Percentiles rank a stretch among this genome's conserved stretches.
These are phyloP conservation scores for Yamadazyma taylorii DNA, from an alignment of 1,139 yeast species.

Conservation along the genomic window DNA sequence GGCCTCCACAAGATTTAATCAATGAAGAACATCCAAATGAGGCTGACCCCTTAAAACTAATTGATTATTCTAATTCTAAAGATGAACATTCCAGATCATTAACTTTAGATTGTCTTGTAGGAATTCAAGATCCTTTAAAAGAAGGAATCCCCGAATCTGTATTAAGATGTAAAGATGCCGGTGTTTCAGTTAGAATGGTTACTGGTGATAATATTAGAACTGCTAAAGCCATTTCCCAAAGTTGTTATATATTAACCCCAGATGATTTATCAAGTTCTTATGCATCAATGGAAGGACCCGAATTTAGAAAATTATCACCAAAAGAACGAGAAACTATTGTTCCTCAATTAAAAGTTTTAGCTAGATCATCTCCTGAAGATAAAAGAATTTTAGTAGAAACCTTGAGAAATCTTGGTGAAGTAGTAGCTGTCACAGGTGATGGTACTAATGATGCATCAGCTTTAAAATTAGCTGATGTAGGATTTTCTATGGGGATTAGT, in stretches of 20 bases:
- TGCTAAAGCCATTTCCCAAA: conserved; percentile 84
- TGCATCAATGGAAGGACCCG: conserved; percentile 91
- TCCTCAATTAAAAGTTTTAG: conserved; percentile 79
- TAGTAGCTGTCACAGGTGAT: conserved; percentile 98
- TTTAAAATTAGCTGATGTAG: conserved; percentile 85
- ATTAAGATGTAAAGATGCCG: conserved; percentile 79
- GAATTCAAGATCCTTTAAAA: conserved; percentile 93
- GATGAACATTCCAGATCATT: conserved; percentile 35
- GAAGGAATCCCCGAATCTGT: conserved; percentile 91
- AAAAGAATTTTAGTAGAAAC: conserved; percentile 83
- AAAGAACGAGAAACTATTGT: conserved; percentile 60
- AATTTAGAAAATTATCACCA: conserved; percentile 64
- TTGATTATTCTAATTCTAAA: conserved; percentile 26
- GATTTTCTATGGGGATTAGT: conserved; percentile 90
- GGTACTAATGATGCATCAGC: conserved; percentile 99
- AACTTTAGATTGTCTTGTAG: conserved; percentile 71
- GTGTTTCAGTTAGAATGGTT: conserved; percentile 95
- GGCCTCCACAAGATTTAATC: conserved; percentile 64
- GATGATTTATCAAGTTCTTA: conserved; percentile 52
- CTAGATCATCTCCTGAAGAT: conserved; percentile 95
- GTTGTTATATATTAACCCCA: conserved; percentile 74
- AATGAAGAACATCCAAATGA: conserved; percentile 28
- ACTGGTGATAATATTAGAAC: conserved; percentile 93
- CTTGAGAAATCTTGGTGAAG: conserved; percentile 79
- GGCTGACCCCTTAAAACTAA: conserved; percentile 50